Evolutionary conservation across 345 rosid genomes (phyloP), one percentile per base, ranked within the genome.

Genomic region (Salix viminalis): DNA sequence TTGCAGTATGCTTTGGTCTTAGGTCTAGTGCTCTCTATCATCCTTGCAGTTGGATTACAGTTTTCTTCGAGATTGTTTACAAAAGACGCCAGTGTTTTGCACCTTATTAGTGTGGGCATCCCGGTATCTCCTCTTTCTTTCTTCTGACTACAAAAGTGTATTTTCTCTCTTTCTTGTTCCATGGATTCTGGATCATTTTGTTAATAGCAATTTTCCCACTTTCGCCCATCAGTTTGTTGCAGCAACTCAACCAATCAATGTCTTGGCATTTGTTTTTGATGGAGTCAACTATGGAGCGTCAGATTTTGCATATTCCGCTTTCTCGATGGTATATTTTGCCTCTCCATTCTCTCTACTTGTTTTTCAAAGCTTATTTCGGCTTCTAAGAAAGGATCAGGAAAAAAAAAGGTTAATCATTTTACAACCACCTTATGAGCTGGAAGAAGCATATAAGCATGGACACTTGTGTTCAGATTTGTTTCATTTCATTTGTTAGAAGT

Each of bases 231-330:
- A 81, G 84, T 81, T 77, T 77, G 80, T 81, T 30, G 62, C 80
- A 28, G 78, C 69, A 30, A 76, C 84, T 37, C 84, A 81, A 72
- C 77, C 80, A 34, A 62, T 81, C 8, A 81, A 81, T 64, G 80
- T 73, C 23, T 9, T 81, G 23, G 80, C 84, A 68, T 81, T 77
- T 15, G 84, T 81, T 34, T 81, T 81, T 14, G 84, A 81, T 50
- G 83, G 83, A 58, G 56, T 80, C 15, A 80, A 80, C 77, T 80
- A 66, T 19, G 83, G 83, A 62, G 80, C 80, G 48, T 80, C 83
- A 23, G 80, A 80, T 44, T 81, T 81, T 69, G 80, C 84, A 28
- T 81, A 72, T 34, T 77, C 80, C 21, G 74, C 80, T 15, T 76
- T 73, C 70, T 77, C 84, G 13, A 81, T 81, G 84, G 84, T 81